These are phyloP conservation scores for Trametes cubensis DNA, from an alignment of 768 basidiomycete species.

Conservation along the genomic window DNA sequence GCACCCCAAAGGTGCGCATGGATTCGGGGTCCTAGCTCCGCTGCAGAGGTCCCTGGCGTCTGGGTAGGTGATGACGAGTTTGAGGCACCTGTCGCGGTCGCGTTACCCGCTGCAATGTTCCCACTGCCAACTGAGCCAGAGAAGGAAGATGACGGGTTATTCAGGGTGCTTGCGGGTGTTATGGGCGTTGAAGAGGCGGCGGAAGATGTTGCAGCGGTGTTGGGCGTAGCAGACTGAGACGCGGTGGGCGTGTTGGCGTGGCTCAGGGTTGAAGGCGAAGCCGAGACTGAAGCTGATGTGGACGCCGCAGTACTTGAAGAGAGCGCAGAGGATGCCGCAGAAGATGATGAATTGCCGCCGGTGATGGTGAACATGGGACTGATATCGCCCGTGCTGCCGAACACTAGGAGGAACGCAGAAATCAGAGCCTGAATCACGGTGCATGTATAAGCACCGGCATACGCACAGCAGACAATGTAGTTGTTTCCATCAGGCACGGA, in stretches of 20 bases:
- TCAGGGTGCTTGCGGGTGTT: neutral
- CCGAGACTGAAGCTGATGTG: neutral
- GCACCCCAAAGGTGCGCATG: neutral
- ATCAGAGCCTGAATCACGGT: neutral
- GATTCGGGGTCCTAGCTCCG: neutral
- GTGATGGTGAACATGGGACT: conserved; percentile 34
- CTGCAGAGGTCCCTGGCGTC: neutral
- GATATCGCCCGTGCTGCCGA: conserved; percentile 49
- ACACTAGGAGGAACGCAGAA: conserved; percentile 34
- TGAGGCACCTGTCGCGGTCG: neutral
- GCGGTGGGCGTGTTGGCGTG: neutral
- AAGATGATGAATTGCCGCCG: conserved; percentile 14
- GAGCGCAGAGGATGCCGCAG: neutral
- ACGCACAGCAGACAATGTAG: conserved; percentile 51
- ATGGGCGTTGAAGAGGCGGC: neutral
- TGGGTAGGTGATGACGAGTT: neutral
- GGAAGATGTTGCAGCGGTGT: neutral
- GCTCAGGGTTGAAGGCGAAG: neutral
- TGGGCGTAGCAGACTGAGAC: neutral
- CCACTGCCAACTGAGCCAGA: neutral
- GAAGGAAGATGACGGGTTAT: neutral
- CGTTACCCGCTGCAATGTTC: neutral
- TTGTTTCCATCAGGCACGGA: conserved; percentile 38
- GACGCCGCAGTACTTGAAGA: neutral
- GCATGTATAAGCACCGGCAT: neutral